Evolutionary conservation across 331 rosid species (phyloP).

Genomic region (Phaseolus coccineus): DNA sequence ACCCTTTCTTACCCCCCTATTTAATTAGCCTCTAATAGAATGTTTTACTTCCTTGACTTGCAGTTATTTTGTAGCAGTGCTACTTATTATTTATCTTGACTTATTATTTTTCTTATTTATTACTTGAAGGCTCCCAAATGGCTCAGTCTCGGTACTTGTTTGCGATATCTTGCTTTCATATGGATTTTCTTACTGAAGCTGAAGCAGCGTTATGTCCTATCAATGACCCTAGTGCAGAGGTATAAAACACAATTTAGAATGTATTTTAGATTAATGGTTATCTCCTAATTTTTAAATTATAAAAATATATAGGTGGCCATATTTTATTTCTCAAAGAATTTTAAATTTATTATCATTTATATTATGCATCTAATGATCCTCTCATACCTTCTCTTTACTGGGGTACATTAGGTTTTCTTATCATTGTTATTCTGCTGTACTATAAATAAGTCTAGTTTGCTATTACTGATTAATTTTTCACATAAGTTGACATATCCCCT

Average conservation of each 20-base stretch:
- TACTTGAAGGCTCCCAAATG: constrained; percentile 79
- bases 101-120: constrained; percentile 31
- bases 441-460: neutral
- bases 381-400: too few species aligned
- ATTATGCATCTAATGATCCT: neutral
- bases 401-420: too few species aligned
- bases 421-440: constrained; percentile 2
- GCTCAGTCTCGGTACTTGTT: constrained; percentile 98
- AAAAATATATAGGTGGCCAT: constrained; percentile 1
- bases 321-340: constrained; percentile 15
- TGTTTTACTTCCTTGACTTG: constrained; percentile 25
- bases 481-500: constrained; percentile 12
- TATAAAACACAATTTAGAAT: constrained; percentile 45
- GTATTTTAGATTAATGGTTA: constrained; percentile 22
- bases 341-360: neutral
- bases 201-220: constrained; percentile 90
- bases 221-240: constrained; percentile 91
- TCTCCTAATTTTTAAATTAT: constrained; percentile 21
- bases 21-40: constrained; percentile 24
- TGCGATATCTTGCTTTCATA: constrained; percentile 94
- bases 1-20: neutral
- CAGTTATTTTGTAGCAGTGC: neutral
- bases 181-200: constrained; percentile 92
- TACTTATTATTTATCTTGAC: constrained; percentile 25
- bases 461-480: constrained; percentile 33